These are phyloP conservation scores for Neodidymelliopsis sp. DNA, from an alignment of 2,329 filamentous ascomycete species.

Conservation along the genomic window DNA sequence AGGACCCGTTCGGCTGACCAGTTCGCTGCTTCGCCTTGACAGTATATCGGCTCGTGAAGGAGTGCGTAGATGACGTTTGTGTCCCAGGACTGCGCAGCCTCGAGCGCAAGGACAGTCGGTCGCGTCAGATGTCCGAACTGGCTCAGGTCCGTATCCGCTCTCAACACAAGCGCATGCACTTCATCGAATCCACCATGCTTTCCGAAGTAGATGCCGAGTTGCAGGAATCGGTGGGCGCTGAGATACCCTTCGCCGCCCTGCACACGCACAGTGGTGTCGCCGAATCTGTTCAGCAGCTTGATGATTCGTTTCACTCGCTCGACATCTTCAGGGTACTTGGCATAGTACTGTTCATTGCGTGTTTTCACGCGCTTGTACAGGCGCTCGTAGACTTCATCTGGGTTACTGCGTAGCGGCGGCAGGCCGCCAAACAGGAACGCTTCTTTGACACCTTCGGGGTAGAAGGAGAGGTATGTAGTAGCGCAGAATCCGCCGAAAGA, in stretches of 20 bases:
- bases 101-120: slow-evolving; percentile 72
- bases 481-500: slow-evolving; percentile 90
- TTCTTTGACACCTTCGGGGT: slow-evolving; percentile 79
- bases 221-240: slow-evolving; percentile 76
- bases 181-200: slow-evolving; percentile 63
- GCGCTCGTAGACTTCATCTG: slow-evolving; percentile 77
- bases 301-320: slow-evolving; percentile 72
- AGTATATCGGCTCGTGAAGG: slow-evolving; percentile 89
- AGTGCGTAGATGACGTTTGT: slow-evolving; percentile 82
- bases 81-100: slow-evolving; percentile 74
- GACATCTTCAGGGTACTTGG: slow-evolving; percentile 84
- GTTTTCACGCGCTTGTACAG: slow-evolving; percentile 73
- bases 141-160: slow-evolving; percentile 75
- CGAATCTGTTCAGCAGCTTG: slow-evolving; percentile 65
- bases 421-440: slow-evolving; percentile 85
- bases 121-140: slow-evolving; percentile 78
- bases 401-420: slow-evolving; percentile 73
- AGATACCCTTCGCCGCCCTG: slow-evolving; percentile 73
- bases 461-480: slow-evolving; percentile 83
- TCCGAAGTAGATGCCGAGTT: slow-evolving; percentile 80
- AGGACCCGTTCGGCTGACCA: slow-evolving; percentile 79
- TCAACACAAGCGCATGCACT: slow-evolving; percentile 67
- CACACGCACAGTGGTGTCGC: slow-evolving; percentile 67
- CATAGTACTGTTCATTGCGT: slow-evolving; percentile 81
- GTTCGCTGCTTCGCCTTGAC: slow-evolving; percentile 69